Evolutionary conservation across 139 green algal species (phyloP).

Genomic region (Closterium sp.): DNA sequence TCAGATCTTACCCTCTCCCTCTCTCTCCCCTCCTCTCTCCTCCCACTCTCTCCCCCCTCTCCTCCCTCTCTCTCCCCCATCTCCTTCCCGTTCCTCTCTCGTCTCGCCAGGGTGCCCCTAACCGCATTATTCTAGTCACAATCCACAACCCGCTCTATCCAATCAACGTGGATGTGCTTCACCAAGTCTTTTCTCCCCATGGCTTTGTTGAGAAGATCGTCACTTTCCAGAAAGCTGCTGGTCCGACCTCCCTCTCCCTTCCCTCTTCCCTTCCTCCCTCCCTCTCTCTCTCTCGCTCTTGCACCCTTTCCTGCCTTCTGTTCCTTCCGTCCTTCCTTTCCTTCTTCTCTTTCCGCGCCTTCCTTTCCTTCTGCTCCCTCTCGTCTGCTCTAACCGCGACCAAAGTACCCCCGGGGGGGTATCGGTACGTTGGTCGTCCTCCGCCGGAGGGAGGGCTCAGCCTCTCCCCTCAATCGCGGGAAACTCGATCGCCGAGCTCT

Average conservation of each 20-base stretch:
- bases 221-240: slow-evolving; percentile 45
- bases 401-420: background rate
- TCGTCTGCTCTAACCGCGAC: background rate
- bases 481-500: background rate
- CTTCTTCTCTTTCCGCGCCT: slow-evolving; percentile 6
- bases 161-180: slow-evolving; percentile 55
- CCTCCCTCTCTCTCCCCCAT: background rate
- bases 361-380: slow-evolving; percentile 6
- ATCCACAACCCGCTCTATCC: slow-evolving; percentile 54
- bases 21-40: background rate
- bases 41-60: background rate
- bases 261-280: slow-evolving; percentile 6
- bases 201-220: slow-evolving; percentile 55
- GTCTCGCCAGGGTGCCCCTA: slow-evolving; percentile 8
- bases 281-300: background rate
- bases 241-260: slow-evolving; percentile 34
- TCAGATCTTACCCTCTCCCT: slow-evolving; percentile 1
- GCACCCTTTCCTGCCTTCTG: slow-evolving; percentile 16
- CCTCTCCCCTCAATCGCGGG: background rate
- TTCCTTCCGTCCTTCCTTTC: slow-evolving; percentile 26
- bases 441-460: background rate
- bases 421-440: background rate
- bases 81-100: background rate
- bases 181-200: slow-evolving; percentile 56
- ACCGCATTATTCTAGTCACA: slow-evolving; percentile 53